These are phyloP conservation scores for Cadophora malorum DNA, from an alignment of 2,329 filamentous ascomycete species.

Conservation along the genomic window DNA sequence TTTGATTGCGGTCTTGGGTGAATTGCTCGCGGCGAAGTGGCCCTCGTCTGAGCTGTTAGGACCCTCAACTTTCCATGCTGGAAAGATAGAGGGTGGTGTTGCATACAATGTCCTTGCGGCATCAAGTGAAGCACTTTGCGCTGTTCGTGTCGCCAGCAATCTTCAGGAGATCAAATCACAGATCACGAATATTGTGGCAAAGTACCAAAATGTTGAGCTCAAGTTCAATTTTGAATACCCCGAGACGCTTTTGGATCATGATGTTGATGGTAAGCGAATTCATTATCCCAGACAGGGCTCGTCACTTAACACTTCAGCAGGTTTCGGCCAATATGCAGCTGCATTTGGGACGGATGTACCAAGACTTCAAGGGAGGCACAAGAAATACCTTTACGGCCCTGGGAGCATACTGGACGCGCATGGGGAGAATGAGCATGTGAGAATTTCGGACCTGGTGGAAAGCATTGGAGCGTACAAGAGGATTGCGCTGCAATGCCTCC, in stretches of 20 bases:
- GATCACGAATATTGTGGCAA: background rate
- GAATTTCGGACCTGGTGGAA: conserved; percentile 73
- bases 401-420: conserved; percentile 85
- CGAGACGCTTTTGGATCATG: conserved; percentile 76
- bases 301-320: conserved; percentile 36
- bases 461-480: conserved; percentile 79
- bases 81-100: conserved; percentile 76
- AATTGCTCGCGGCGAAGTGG: conserved; percentile 70
- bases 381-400: conserved; percentile 68
- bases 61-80: conserved; percentile 86
- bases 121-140: conserved; percentile 50
- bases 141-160: conserved; percentile 1
- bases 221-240: conserved; percentile 72
- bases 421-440: conserved; percentile 79
- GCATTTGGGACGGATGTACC: conserved; percentile 94
- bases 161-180: background rate
- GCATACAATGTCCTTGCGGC: conserved; percentile 86
- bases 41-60: conserved; percentile 79
- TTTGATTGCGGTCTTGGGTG: conserved; percentile 71
- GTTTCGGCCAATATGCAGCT: conserved; percentile 78
- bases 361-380: conserved; percentile 27
- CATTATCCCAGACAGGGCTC: no score
- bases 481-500: conserved; percentile 1
- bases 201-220: conserved; percentile 45
- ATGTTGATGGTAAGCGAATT: conserved; percentile 66